A percentile compares a stretch with the other conserved stretches of the same genome.
Evolutionary conservation across 164 flowering plant species (phyloP).

Genomic region (Liquidambar formosana): DNA sequence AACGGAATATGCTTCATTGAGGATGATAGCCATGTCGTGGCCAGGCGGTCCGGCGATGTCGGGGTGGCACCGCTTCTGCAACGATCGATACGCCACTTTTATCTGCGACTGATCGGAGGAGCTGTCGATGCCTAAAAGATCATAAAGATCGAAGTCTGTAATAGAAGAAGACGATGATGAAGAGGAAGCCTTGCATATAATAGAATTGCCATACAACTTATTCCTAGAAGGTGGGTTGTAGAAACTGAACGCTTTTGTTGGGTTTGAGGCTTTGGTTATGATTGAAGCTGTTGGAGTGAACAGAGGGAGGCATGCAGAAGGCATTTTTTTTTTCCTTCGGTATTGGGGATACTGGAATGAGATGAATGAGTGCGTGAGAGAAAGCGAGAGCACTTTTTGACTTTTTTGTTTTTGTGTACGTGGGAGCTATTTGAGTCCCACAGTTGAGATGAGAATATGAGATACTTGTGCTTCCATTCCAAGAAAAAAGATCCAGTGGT

Average conservation of each 20-base stretch:
- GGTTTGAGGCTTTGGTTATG: constrained; percentile 13
- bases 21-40: constrained; percentile 93
- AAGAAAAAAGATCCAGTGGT: no score
- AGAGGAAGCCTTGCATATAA: constrained; percentile 38
- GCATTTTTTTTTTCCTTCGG: constrained; percentile 21
- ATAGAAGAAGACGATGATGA: constrained; percentile 31
- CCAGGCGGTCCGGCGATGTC: constrained; percentile 88
- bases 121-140: constrained; percentile 80
- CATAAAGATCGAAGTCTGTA: constrained; percentile 73
- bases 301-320: constrained; percentile 25
- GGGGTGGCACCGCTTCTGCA: constrained; percentile 93
- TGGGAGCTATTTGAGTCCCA: no score
- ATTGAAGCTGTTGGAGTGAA: constrained; percentile 21
- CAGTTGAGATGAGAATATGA: no score
- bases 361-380: no score
- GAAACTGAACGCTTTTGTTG: not conserved
- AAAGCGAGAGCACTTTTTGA: no score
- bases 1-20: constrained; percentile 77
- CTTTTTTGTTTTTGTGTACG: no score
- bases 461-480: no score
- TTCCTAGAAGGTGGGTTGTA: constrained; percentile 13
- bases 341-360: no score
- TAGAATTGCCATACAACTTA: not conserved
- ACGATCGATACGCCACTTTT: constrained; percentile 65
- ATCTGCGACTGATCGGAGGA: constrained; percentile 58